Base-by-base conservation (phyloP, 441 rosid species). In the Pelargonium cotyledonis region DNA sequence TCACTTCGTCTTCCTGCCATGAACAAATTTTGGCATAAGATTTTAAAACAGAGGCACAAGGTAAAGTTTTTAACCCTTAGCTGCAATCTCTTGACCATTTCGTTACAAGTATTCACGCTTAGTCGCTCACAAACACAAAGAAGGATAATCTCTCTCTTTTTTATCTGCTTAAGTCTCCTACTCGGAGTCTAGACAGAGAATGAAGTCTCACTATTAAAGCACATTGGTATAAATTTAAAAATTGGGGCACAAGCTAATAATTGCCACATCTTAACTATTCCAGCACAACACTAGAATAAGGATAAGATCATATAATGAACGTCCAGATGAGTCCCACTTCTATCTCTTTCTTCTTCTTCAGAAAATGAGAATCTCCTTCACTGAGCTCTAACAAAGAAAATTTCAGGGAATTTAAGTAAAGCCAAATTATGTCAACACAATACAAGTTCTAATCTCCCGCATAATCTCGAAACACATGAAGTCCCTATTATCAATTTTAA, bases 1-100 rank as follows among this genome's bases (percentile, higher is more conserved):
- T 89, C 0, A 86, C 80, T 70, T 77, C 84, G 69, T 88, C 96
- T 55, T 83, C 92, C 97, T 93, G 84, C 64, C 77, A 83, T 55
- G 72, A 49, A 47, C n/a, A 26, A 51, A 11, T 69, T 35, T 35
- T 35, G 40, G 40, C 40, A 35, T 35, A 35, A 35, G 40, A 35
- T 35, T 35, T 35, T 7, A 35, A 35, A 35, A 35, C 40, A 35
- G 7, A 35, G 4, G 38, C 38, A 31, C 38, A 31, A 31, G 38
- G 38, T 31, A 31, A 31, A 31, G 38, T 31, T 31, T 31, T 31
- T 31, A 31, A 14, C 14, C 51, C 51, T 0, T 46, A 46, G 14
- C 14, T 46, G 46, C 46, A 43, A 43, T 10, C 46, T 43, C 46
- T 43, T 6, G 1, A 43, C 46, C 46, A 43, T 10, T 43, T 43